A percentile compares a stretch with the other conserved stretches of the same genome.
These are phyloP conservation scores for Hylodesmum podocarpum DNA, from an alignment of 306 rosid species.

Conservation along the genomic window DNA sequence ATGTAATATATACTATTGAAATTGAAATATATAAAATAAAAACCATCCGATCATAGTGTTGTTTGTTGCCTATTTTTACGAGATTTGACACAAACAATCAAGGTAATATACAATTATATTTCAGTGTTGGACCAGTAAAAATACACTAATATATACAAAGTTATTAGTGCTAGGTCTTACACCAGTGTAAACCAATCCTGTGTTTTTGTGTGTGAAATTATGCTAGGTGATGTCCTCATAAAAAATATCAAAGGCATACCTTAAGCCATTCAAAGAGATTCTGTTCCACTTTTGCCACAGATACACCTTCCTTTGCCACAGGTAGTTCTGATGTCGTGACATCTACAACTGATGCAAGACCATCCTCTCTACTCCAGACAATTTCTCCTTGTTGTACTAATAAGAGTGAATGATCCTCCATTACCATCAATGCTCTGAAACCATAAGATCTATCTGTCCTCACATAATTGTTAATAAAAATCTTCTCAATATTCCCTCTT, in stretches of 20 bases:
- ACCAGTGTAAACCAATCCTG: background rate
- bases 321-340: conserved; percentile 86
- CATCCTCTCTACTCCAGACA: conserved; percentile 99
- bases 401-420: conserved; percentile 94
- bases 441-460: conserved; percentile 88
- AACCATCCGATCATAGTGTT: background rate
- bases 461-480: conserved; percentile 80
- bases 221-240: conserved; percentile 4
- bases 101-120: background rate
- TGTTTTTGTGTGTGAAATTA: background rate
- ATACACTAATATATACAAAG: background rate
- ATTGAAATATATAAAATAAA: background rate
- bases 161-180: background rate
- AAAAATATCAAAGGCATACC: conserved; percentile 48
- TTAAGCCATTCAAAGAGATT: conserved; percentile 94
- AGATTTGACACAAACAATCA: background rate
- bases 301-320: conserved; percentile 81
- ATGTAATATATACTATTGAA: background rate
- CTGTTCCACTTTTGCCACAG: conserved; percentile 91
- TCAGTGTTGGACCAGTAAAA: background rate
- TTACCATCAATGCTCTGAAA: conserved; percentile 86
- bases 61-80: background rate
- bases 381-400: conserved; percentile 91
- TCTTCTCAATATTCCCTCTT: conserved; percentile 68
- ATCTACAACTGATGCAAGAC: conserved; percentile 92